Percentiles rank a stretch among this genome's conserved stretches.
These are phyloP conservation scores for Phlebiopsis flavidoalba DNA, from an alignment of 768 basidiomycete genomes.

Conservation along the genomic window DNA sequence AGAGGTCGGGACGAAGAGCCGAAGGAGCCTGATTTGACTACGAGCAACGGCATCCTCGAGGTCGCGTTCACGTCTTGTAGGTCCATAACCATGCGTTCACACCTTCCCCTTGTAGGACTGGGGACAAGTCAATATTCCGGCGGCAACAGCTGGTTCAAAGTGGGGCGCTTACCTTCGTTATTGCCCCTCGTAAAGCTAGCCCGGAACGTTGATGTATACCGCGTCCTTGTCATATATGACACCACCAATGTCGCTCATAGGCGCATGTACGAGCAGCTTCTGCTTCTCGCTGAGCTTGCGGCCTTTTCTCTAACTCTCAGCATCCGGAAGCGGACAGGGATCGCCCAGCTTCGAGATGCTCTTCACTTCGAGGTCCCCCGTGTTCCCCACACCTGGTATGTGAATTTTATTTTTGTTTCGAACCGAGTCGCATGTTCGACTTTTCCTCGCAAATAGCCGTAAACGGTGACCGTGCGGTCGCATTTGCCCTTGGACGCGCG, in stretches of 20 bases:
- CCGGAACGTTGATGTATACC: slow-evolving; percentile 96
- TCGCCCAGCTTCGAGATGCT: slow-evolving; percentile 77
- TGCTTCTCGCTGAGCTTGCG: slow-evolving; percentile 94
- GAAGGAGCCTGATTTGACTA: slow-evolving; percentile 79
- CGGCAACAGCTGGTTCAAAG: not conserved
- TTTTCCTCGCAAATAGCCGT: slow-evolving; percentile 93
- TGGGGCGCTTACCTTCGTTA: slow-evolving; percentile 44
- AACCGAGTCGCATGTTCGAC: slow-evolving; percentile 71
- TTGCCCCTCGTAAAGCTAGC: slow-evolving; percentile 85
- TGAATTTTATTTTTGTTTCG: slow-evolving; percentile 87
- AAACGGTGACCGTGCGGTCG: slow-evolving; percentile 90
- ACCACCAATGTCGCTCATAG: slow-evolving; percentile 98
- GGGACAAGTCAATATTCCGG: slow-evolving; percentile 4
- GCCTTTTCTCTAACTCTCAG: slow-evolving; percentile 83
- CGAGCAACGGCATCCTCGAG: slow-evolving; percentile 79
- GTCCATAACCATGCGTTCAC: slow-evolving; percentile 96
- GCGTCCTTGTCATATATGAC: slow-evolving; percentile 98
- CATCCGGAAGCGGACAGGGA: slow-evolving; percentile 91
- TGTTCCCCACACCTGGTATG: slow-evolving; percentile 89
- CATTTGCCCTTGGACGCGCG: slow-evolving; percentile 79
- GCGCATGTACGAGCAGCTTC: slow-evolving; percentile 87
- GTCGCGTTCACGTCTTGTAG: slow-evolving; percentile 83
- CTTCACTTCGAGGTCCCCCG: slow-evolving; percentile 82
- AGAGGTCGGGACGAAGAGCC: slow-evolving; percentile 76
- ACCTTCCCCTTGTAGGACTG: slow-evolving; percentile 85